Conservation (phyloP, 2,329 filamentous ascomycete genomes). For the Beauveria sp. region DNA sequence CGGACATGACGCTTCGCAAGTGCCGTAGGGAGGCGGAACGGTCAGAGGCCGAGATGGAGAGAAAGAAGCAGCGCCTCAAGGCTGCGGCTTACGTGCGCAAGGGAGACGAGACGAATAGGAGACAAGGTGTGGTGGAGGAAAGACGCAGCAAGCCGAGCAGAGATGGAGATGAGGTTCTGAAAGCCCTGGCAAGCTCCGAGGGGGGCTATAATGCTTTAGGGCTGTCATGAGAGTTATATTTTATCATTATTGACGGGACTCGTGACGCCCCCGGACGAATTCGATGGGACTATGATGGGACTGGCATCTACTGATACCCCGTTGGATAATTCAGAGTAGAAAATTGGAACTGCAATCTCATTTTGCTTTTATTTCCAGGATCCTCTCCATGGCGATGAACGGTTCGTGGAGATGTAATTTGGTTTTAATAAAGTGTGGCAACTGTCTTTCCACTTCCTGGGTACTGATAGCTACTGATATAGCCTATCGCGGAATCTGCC, state of each 20-base stretch:
- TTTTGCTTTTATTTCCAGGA: neutral
- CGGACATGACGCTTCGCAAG: constrained; percentile 37
- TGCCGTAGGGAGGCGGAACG: constrained; percentile 41
- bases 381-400: neutral
- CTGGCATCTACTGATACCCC: neutral
- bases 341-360: neutral
- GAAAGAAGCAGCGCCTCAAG: constrained; percentile 20
- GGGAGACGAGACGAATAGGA: neutral
- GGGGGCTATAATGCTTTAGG: constrained; percentile 29
- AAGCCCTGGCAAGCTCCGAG: constrained; percentile 13
- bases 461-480: no score
- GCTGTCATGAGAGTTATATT: constrained; percentile 17
- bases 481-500: no score
- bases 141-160: neutral
- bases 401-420: no score
- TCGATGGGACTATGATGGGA: constrained; percentile 1
- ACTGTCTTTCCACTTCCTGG: no score
- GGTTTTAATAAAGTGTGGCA: no score
- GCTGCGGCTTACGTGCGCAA: constrained; percentile 3
- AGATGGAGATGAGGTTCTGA: constrained; percentile 8
- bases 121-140: neutral
- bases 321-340: neutral
- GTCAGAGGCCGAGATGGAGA: constrained; percentile 20
- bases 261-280: neutral
- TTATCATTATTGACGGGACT: neutral